These are phyloP conservation scores for Apophysomyces elegans DNA, from an alignment of 371 early-diverging fungal species.

Conservation along the genomic window DNA sequence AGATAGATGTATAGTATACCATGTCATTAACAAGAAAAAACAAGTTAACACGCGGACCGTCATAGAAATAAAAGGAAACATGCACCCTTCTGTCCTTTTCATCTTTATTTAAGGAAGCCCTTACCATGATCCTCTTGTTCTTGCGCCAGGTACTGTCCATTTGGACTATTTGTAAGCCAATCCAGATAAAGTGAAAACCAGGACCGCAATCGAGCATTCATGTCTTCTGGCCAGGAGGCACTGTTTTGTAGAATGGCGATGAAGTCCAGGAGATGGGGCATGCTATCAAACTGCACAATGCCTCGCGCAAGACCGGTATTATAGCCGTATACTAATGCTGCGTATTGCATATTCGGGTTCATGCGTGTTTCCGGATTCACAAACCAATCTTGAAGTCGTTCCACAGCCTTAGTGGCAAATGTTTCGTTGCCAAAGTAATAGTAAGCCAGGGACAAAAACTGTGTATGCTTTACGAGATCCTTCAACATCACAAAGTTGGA, in stretches of 20 bases:
- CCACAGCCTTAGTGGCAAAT: conserved; percentile 43
- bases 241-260: conserved; percentile 35
- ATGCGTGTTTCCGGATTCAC: conserved; percentile 53
- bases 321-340: conserved; percentile 47
- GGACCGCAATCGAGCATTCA: conserved; percentile 35
- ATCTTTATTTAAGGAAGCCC: no score
- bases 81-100: no score
- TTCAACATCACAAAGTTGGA: conserved; percentile 46
- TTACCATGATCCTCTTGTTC: conserved; percentile 58
- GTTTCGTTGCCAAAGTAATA: conserved; percentile 54
- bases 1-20: not conserved
- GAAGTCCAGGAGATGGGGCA: conserved; percentile 34
- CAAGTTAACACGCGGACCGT: not conserved
- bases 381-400: conserved; percentile 55
- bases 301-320: conserved; percentile 45
- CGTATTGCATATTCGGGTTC: conserved; percentile 62
- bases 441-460: conserved; percentile 52
- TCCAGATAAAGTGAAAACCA: conserved; percentile 52
- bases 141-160: conserved; percentile 43
- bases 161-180: conserved; percentile 51
- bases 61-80: not conserved
- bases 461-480: conserved; percentile 48
- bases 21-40: not conserved
- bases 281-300: conserved; percentile 49
- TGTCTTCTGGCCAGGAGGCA: conserved; percentile 31